A percentile compares a stretch with the other conserved stretches of the same genome.
Evolutionary conservation across 2,329 filamentous ascomycete species (phyloP).

Genomic region (Talaromyces sp.): DNA sequence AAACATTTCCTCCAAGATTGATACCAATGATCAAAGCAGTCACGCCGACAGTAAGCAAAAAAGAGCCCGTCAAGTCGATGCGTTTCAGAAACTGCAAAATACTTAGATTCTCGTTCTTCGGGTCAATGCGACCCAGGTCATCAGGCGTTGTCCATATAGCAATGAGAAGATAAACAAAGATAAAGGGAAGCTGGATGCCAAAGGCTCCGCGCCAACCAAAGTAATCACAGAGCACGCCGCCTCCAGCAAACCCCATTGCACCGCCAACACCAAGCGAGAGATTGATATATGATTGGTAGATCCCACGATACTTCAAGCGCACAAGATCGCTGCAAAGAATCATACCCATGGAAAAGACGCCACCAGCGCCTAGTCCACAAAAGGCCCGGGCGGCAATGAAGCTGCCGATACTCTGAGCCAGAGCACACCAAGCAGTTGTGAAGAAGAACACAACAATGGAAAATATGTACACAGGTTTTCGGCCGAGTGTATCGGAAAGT

Average conservation of each 20-base stretch:
- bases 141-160: conserved; percentile 41
- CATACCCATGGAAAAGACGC: conserved; percentile 65
- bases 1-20: conserved; percentile 50
- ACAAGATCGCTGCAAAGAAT: conserved; percentile 59
- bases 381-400: conserved; percentile 68
- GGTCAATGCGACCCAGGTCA: conserved; percentile 41
- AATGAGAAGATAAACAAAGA: conserved; percentile 41
- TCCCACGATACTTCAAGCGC: conserved; percentile 58
- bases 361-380: conserved; percentile 69
- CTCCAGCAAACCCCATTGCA: conserved; percentile 34
- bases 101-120: conserved; percentile 35
- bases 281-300: conserved; percentile 41
- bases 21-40: conserved; percentile 47
- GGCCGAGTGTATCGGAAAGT: conserved; percentile 67
- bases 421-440: conserved; percentile 65
- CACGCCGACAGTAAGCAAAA: conserved; percentile 43
- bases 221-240: conserved; percentile 34
- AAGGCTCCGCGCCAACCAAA: conserved; percentile 41
- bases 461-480: conserved; percentile 62
- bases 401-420: conserved; percentile 62
- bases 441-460: conserved; percentile 58
- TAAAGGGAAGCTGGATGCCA: conserved; percentile 46
- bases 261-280: conserved; percentile 31
- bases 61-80: conserved; percentile 47
- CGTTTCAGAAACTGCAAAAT: conserved; percentile 41